phyloP scores from a whole-genome alignment of 2,329 filamentous ascomycete genomes.

The Tolypocladium capitatum region DNA sequence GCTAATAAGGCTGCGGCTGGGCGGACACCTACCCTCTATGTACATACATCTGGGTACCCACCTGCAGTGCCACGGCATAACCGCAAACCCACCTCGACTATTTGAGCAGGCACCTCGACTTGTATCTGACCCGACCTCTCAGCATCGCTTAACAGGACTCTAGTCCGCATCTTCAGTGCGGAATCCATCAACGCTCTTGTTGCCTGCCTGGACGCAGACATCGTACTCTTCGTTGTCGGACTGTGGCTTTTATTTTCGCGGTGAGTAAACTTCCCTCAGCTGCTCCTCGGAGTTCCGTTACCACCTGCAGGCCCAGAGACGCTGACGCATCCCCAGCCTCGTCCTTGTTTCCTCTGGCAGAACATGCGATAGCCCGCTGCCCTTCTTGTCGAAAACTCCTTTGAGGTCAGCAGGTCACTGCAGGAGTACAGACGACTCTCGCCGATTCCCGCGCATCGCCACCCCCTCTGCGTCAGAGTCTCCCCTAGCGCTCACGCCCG shows the following conservation, averaged over 20 bases:
- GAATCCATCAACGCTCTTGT: conserved; percentile 14
- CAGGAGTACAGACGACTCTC: conserved; percentile 42
- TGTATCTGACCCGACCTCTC: background rate
- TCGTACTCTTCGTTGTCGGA: conserved; percentile 17
- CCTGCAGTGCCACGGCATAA: background rate
- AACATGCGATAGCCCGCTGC: conserved; percentile 20
- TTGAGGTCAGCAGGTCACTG: conserved; percentile 76
- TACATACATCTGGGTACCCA: background rate
- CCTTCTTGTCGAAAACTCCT: conserved; percentile 37
- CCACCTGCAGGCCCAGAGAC: background rate
- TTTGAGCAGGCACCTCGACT: conserved; percentile 1
- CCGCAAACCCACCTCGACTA: background rate
- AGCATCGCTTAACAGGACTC: conserved; percentile 8
- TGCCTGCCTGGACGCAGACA: conserved; percentile 27
- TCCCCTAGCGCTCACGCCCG: background rate
- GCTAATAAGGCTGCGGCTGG: background rate
- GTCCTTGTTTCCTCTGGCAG: conserved; percentile 10
- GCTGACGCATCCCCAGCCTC: background rate
- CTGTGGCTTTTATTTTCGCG: conserved; percentile 10
- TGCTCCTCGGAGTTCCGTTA: background rate
- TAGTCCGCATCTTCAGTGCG: conserved; percentile 15
- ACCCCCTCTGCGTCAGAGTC: background rate
- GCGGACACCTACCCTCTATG: background rate
- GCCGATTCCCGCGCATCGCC: background rate
- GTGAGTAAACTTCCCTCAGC: background rate